Base-by-base conservation (phyloP, 2,329 filamentous ascomycete genomes). In the Trichoderma sp. region DNA sequence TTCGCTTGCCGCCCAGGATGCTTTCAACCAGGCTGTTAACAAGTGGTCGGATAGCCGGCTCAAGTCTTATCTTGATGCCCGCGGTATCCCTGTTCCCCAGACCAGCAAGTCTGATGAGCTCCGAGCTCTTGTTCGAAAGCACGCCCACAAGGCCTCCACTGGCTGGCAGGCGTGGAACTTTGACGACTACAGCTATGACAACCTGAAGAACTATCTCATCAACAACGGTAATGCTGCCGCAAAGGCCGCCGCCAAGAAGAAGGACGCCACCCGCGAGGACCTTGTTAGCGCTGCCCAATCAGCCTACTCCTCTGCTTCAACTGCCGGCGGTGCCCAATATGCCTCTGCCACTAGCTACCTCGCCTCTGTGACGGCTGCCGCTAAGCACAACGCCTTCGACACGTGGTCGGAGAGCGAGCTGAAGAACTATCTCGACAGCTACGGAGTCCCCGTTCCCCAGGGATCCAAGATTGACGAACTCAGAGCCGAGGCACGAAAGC, bases 361-460 rank as follows among this genome's bases (percentile, higher is more conserved):
- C 3, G 85, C 92, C 11, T 86, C 91, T 76, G 91, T 91, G 33
- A 94, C 93, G 5, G 89, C 89, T 75, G 82, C 89, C 11, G 92
- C 88, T 65, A 95, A 94, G 86, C 86, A 91, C 65, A 87, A 84
- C 29, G 87, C 89, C 1, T 96, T 96, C 78, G 91, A 95, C 71
- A 90, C 90, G 1, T 96, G 94, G 94, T 93, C 88, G 74, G 89
- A 91, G 80, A 89, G 89, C 63, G 93, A 96, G 31, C 86, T 97
- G 77, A 95, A 96, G 87, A 86, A 90, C 1, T 96, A 95, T 81
- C 89, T 96, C 7, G 94, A 96, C 81, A 93, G 91, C 77, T 96
- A 95, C 78, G 94, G 94, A 50, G 86, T 96, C 56, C 84, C 87
- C 5, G 87, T 89, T 56, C 92, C 92, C 60, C 92, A 94, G 82